These are phyloP conservation scores for Colletotrichum sp. DNA, from an alignment of 2,329 filamentous ascomycete genomes.

Conservation along the genomic window DNA sequence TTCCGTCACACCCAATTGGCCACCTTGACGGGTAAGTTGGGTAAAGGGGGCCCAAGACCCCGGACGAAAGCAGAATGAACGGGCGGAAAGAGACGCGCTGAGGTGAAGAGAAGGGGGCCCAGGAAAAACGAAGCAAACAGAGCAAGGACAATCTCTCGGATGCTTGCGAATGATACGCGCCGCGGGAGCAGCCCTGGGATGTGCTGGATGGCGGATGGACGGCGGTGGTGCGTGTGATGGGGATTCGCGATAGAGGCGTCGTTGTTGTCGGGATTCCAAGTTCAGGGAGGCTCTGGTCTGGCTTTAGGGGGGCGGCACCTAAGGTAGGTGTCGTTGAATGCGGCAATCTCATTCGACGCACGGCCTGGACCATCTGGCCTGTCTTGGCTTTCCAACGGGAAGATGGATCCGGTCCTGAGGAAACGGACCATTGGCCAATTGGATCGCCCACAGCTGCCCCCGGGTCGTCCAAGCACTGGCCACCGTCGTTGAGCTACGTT, in stretches of 20 bases:
- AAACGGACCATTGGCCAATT: background rate
- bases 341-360: background rate
- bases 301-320: background rate
- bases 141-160: background rate
- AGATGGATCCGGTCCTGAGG: slow-evolving; percentile 8
- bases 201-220: background rate
- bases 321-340: slow-evolving; percentile 5
- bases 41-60: background rate
- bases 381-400: background rate
- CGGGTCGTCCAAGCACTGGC: background rate
- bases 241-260: background rate
- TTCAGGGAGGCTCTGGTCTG: background rate
- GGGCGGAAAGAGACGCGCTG: background rate
- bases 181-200: background rate
- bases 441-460: background rate
- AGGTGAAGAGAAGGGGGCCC: background rate
- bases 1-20: slow-evolving; percentile 12
- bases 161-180: background rate
- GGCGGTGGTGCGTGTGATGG: background rate
- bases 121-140: background rate
- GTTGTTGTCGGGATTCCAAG: background rate
- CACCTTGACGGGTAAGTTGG: background rate
- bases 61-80: background rate
- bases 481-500: background rate
- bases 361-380: background rate